Conservation (phyloP, 1,284 basidiomycete species). For the Apiotrichum domesticum region DNA sequence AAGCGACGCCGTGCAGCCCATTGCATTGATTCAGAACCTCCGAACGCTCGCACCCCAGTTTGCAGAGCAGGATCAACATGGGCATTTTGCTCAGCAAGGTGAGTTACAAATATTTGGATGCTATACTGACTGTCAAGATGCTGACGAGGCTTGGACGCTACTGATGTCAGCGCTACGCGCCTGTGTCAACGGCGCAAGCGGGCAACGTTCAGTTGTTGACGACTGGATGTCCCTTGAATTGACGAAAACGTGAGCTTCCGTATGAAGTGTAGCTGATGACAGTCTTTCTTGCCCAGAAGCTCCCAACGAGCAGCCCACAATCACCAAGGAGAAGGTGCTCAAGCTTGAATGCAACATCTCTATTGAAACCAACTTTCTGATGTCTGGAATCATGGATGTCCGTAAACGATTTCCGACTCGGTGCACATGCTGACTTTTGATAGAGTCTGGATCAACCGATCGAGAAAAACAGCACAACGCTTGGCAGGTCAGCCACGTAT, state of each 20-base stretch:
- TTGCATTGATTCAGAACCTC: slow-evolving; percentile 64
- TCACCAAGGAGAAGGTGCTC: slow-evolving; percentile 65
- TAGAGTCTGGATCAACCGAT: slow-evolving; percentile 78
- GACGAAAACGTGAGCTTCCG: slow-evolving; percentile 62
- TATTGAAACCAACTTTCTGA: slow-evolving; percentile 79
- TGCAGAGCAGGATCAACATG: slow-evolving; percentile 60
- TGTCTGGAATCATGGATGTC: slow-evolving; percentile 77
- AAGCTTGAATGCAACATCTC: slow-evolving; percentile 94
- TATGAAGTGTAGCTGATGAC: background rate
- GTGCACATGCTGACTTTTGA: background rate
- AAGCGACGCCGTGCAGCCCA: slow-evolving; percentile 69
- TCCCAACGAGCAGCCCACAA: slow-evolving; percentile 65
- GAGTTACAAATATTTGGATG: slow-evolving; percentile 1
- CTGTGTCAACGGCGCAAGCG: slow-evolving; percentile 51
- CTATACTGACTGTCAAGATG: slow-evolving; percentile 55
- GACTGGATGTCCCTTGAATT: slow-evolving; percentile 79
- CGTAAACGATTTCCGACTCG: slow-evolving; percentile 28
- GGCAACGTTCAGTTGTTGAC: slow-evolving; percentile 60
- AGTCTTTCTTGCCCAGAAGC: slow-evolving; percentile 76
- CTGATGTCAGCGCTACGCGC: slow-evolving; percentile 73
- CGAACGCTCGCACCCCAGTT: slow-evolving; percentile 86
- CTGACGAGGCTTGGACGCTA: slow-evolving; percentile 88
- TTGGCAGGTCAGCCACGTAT: slow-evolving; percentile 77
- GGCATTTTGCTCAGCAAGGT: slow-evolving; percentile 84
- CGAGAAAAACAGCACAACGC: slow-evolving; percentile 73